A percentile compares a stretch with the other conserved stretches of the same genome.
Conservation (phyloP, 805 yeast species). For the Pichia membranifaciens region DNA sequence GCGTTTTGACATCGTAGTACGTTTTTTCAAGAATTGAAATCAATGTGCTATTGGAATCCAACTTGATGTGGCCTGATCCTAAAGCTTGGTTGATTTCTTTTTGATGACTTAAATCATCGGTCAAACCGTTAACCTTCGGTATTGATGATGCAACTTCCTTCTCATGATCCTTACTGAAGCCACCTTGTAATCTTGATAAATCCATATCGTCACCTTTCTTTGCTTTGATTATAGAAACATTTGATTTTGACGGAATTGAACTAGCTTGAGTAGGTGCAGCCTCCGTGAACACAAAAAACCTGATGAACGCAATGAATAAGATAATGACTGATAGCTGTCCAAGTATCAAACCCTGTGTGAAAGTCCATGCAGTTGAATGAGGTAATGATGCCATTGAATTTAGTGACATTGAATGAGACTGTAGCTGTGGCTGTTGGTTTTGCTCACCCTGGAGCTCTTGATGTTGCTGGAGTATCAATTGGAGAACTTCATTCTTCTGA, state of each 20-base stretch:
- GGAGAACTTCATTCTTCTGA: conserved; percentile 10
- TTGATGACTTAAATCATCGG: conserved; percentile 4
- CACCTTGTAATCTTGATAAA: neutral
- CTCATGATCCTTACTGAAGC: conserved; percentile 1
- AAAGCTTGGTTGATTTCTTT: conserved; percentile 5
- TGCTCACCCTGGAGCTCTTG: conserved; percentile 1
- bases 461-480: conserved; percentile 11
- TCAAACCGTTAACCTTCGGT: neutral
- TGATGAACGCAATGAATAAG: conserved; percentile 56
- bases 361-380: conserved; percentile 44
- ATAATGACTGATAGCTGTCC: conserved; percentile 72
- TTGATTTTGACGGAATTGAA: conserved; percentile 30
- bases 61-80: neutral
- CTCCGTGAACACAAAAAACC: conserved; percentile 74
- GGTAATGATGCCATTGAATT: conserved; percentile 2
- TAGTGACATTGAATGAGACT: conserved; percentile 6
- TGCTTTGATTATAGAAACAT: conserved; percentile 16
- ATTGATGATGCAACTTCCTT: too few species aligned
- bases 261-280: conserved; percentile 34
- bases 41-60: conserved; percentile 11
- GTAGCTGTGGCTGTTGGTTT: neutral
- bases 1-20: conserved; percentile 83
- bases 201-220: conserved; percentile 6
- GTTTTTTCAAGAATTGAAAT: conserved; percentile 74
- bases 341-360: conserved; percentile 66